Evolutionary conservation across 768 basidiomycete species (phyloP).

Genomic region (Galerina sulciceps): DNA sequence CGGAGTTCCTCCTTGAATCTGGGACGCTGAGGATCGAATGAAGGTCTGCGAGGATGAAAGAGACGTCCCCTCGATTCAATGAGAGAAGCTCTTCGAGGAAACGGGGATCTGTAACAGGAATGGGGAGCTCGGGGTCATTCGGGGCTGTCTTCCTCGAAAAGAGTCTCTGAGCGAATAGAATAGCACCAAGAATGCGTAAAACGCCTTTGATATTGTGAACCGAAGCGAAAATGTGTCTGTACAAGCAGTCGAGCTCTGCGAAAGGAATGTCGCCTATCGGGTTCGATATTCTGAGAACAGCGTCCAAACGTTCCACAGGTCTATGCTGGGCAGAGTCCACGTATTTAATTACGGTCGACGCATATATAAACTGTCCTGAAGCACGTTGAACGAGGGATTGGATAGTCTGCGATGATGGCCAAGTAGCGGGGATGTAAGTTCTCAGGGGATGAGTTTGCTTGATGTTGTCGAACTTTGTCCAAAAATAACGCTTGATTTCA

Average conservation of each 20-base stretch:
- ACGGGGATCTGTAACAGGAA: conserved; percentile 28
- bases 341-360: conserved; percentile 29
- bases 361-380: conserved; percentile 33
- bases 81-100: conserved; percentile 29
- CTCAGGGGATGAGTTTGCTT: conserved; percentile 25
- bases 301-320: conserved; percentile 29
- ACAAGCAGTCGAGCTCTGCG: conserved; percentile 28
- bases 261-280: conserved; percentile 25
- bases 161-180: conserved; percentile 23
- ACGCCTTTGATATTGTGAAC: conserved; percentile 29
- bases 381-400: conserved; percentile 23
- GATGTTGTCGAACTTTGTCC: conserved; percentile 27
- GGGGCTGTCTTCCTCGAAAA: conserved; percentile 16
- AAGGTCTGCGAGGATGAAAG: conserved; percentile 25
- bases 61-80: conserved; percentile 29
- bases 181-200: conserved; percentile 27
- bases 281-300: conserved; percentile 22
- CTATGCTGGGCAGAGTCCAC: conserved; percentile 29
- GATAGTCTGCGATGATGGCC: conserved; percentile 23
- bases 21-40: conserved; percentile 30
- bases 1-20: conserved; percentile 17
- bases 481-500: conserved; percentile 28
- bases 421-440: conserved; percentile 24
- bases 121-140: conserved; percentile 22
- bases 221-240: conserved; percentile 24